Evolutionary conservation across 148 eudicot genomes (phyloP).

Genomic region (Suaeda aralocaspica): DNA sequence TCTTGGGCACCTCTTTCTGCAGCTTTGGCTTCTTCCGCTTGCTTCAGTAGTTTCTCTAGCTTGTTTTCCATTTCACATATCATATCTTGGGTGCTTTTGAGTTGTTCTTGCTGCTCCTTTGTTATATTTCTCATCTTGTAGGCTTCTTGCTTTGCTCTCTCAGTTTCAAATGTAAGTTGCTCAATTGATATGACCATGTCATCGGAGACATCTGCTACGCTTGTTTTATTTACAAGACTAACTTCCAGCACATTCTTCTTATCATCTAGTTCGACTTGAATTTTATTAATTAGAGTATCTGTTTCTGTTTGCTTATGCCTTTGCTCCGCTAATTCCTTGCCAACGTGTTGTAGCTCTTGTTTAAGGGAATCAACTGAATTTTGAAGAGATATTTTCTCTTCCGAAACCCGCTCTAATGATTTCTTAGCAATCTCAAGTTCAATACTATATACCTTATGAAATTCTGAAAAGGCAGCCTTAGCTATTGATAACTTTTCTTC

Average conservation of each 20-base stretch:
- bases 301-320: constrained; percentile 31
- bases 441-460: constrained; percentile 24
- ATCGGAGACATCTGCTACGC: constrained; percentile 29
- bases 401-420: constrained; percentile 29
- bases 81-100: constrained; percentile 30
- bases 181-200: constrained; percentile 36
- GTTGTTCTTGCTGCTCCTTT: constrained; percentile 34
- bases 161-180: constrained; percentile 36
- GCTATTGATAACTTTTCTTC: constrained; percentile 44
- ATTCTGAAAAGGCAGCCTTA: constrained; percentile 32
- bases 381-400: constrained; percentile 41
- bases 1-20: constrained; percentile 47
- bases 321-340: constrained; percentile 38
- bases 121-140: constrained; percentile 34
- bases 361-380: constrained; percentile 42
- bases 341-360: constrained; percentile 44
- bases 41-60: constrained; percentile 36
- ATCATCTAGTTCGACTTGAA: constrained; percentile 37
- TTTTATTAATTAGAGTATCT: constrained; percentile 27
- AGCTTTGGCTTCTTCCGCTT: constrained; percentile 62
- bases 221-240: constrained; percentile 30
- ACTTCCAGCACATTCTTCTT: constrained; percentile 46
- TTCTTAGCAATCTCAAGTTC: constrained; percentile 55
- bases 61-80: constrained; percentile 40
- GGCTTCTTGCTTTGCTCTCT: constrained; percentile 35